Base-by-base conservation (phyloP, 176 grass and related monocot species). In the Hsuehochloa calcarea region DNA sequence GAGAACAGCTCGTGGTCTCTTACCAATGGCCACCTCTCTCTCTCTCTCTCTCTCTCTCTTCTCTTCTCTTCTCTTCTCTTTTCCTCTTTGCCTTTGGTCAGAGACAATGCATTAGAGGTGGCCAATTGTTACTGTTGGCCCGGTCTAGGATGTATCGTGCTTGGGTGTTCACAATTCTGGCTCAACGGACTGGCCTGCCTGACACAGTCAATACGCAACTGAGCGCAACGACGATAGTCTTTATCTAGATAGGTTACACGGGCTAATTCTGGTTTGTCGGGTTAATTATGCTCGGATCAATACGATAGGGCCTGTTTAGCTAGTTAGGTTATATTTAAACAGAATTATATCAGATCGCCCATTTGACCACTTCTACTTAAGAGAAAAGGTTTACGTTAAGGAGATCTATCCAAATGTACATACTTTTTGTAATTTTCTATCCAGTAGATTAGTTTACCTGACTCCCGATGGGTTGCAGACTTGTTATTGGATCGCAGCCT, bases 1-100 rank as follows among this genome's bases (percentile, higher is more conserved):
- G 71, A 79, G 78, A 82, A 85, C 39, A 90, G 88, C 84, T 92
- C 84, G 90, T 89, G 80, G 87, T 92, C 90, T 87, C 69, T 89
- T 89, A 84, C 87, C 90, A 87, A 87, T 92, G 62, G 70, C 44
- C 87, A 70, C 20, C 66, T 22, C 31, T 27, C 52, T 66, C 71
- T 23, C 25, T 82, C 61, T 34, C 31, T 29, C 29, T 29, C 80
- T 56, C 29, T 27, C 70, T 70, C 85, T 59, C 50, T 6, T 15
- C 4, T 8, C 39, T 44, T 41, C 65, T 51, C n/a, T 17, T 86
- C 60, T 20, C 80, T 56, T 55, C 70, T 72, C 8, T 9, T 61
- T 75, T 49, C 61, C 26, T 63, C 76, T 84, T 46, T 77, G 26
- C 60, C 74, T 87, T 87, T 75, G 71, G 75, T 86, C 77, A 78